Base-by-base conservation (phyloP, 1,139 yeast species). In the Saccharomyces hybrid region DNA sequence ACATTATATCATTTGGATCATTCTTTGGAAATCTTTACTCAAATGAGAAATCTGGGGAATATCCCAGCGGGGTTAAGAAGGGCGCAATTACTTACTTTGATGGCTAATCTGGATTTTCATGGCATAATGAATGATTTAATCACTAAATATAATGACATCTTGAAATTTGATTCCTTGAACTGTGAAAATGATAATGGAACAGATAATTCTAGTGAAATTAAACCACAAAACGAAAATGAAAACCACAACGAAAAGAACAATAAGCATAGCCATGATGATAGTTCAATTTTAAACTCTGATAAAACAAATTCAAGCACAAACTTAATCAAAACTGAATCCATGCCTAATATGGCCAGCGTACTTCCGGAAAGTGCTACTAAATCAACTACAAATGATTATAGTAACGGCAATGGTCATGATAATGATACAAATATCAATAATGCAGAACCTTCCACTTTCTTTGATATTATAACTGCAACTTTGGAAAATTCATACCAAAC, bases 51-150 rank as follows among this genome's bases (percentile, higher is more conserved):
- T 55, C 73, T 86, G 54, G 93, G 95, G 0, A 86, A 86, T 63
- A 84, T 84, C 64, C 91, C 93, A 0, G 91, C 91, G 0, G 87
- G 87, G 7, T 71, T 84, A 28, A 76, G 95, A 64, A 73, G 89
- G 58, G 88, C 87, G 0, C 95, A 87, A 64, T 70, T 87, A 44
- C 71, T 87, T 55, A 84, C 83, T 57, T 73, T 87, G 54, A 78
- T 86, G 60, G 74, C 81, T 42, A 80, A 86, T 9, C 71, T 86
- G 51, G 90, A 87, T 66, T 84, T 85, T 65, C 82, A 83, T 68
- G 85, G 84, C 5, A 78, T 81, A 5, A 82, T 85, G 86, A 68
- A 70, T 27, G 80, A 78, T 27, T 71, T 86, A 51, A 73, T 84
- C 3, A 66, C 70, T 7, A 83, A 81, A 61, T 88, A 84, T 66